A percentile compares a stretch with the other conserved stretches of the same genome.
These are phyloP conservation scores for Saccharomycopsis hybrid DNA, from an alignment of 1,139 yeast genomes.

Conservation along the genomic window DNA sequence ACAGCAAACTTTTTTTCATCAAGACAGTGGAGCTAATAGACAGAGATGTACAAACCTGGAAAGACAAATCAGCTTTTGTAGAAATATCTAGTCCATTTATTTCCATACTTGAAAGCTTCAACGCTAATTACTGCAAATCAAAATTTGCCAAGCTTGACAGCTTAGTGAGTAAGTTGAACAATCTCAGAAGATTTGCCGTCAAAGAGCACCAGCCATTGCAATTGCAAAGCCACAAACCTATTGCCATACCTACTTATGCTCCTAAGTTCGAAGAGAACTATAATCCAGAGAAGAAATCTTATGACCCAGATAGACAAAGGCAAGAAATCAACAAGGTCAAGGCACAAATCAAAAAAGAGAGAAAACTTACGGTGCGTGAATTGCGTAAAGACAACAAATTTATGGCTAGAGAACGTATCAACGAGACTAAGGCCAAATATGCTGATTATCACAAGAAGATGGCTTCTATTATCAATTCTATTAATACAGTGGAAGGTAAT, in stretches of 20 bases:
- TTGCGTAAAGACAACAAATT: constrained; percentile 84
- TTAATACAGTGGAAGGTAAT: constrained; percentile 89
- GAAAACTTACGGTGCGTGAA: constrained; percentile 82
- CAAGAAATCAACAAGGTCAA: constrained; percentile 79
- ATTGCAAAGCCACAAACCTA: constrained; percentile 81
- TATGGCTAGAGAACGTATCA: constrained; percentile 78
- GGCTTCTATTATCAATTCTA: constrained; percentile 78
- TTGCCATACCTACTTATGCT: constrained; percentile 77
- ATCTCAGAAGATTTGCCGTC: constrained; percentile 43
- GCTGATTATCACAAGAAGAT: constrained; percentile 83
- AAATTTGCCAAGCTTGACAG: background rate
- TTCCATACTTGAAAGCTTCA: constrained; percentile 26
- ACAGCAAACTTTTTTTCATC: constrained; percentile 7
- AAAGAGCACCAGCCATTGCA: constrained; percentile 63
- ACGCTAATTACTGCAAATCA: background rate
- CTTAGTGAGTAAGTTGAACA: constrained; percentile 38
- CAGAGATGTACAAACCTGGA: constrained; percentile 41
- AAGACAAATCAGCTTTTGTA: constrained; percentile 53
- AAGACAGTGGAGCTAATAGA: constrained; percentile 23
- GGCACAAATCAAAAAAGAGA: constrained; percentile 84
- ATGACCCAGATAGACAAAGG: constrained; percentile 75
- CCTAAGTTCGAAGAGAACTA: constrained; percentile 95
- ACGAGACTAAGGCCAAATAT: constrained; percentile 68
- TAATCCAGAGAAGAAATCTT: constrained; percentile 91
- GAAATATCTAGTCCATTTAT: constrained; percentile 38